Evolutionary conservation across 2,329 filamentous ascomycete genomes (phyloP), one percentile per base, ranked within the genome.

Genomic region (Diaporthe sp.): DNA sequence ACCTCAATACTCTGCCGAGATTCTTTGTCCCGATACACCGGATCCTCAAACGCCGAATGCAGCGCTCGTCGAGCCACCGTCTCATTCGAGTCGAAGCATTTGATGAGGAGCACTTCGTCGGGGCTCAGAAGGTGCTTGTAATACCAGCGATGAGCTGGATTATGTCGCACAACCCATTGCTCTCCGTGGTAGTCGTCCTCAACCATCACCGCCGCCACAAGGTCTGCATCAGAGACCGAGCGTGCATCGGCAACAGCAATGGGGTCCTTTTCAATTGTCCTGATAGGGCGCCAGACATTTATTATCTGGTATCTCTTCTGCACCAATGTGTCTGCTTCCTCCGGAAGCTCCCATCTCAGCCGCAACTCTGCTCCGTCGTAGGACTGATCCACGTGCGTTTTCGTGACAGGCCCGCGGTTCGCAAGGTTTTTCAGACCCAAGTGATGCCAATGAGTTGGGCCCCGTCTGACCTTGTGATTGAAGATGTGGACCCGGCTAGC

Each of bases 361-460:
- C 79, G 77, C 70, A 79, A 74, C 58, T 74, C 75, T 37, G 80
- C 80, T 22, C 79, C 79, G 17, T 75, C 69, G 74, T 80, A 79
- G 7, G 80, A 81, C 77, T 81, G 87, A 76, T 89, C 87, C 76
- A 89, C 86, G 76, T 89, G 87, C 0, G 87, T 87, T 31, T 86
- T 84, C 62, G 85, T 83, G 13, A 88, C 85, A 0, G 87, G 87
- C 1, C 86, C 85, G 42, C 90, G 88, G 82, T 94, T 90, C 79
- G 84, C 65, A 87, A 88, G 79, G 82, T 89, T 92, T 89, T 92
- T 37, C 88, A 91, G 73, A 85, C 92, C 90, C 86, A 93, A 81
- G 79, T 93, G 93, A 81, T 92, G 90, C 92, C 93, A 95, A 72
- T 86, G 81, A 5, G 84, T 82, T 17, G 84, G 84, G 0, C 85